A percentile compares a stretch with the other conserved stretches of the same genome.
phyloP scores from a whole-genome alignment of 805 yeast genomes.

The Candida broadrunensis region DNA sequence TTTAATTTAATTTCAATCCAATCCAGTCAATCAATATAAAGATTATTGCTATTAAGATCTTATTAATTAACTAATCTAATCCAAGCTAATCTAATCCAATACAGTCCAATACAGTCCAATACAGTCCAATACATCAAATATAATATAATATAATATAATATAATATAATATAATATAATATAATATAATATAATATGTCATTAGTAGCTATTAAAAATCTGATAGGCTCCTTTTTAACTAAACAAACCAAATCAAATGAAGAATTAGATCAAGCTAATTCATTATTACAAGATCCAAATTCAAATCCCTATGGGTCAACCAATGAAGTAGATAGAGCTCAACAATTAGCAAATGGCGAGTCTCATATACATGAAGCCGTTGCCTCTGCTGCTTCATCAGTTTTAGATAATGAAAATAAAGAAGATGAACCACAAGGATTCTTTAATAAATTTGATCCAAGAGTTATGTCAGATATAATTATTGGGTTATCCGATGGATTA shows the following conservation, averaged over 20 bases:
- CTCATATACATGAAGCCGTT: slow-evolving; percentile 28
- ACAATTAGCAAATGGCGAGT: slow-evolving; percentile 34
- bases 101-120: no score
- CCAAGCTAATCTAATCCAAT: no score
- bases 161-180: no score
- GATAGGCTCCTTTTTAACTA: slow-evolving; percentile 22
- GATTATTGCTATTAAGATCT: no score
- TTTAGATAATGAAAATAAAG: slow-evolving; percentile 15
- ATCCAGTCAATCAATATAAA: no score
- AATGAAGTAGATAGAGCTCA: slow-evolving; percentile 30
- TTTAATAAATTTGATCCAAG: slow-evolving; percentile 76
- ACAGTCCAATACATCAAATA: no score
- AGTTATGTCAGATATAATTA: slow-evolving; percentile 88
- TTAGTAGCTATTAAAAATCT: slow-evolving; percentile 36
- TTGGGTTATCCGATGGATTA: slow-evolving; percentile 92
- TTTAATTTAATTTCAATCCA: no score
- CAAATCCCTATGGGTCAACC: slow-evolving; percentile 37
- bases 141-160: no score
- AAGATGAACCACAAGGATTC: slow-evolving; percentile 31
- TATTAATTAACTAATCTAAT: no score
- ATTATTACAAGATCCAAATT: slow-evolving; percentile 29
- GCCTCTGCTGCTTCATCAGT: slow-evolving; percentile 9
- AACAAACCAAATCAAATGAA: slow-evolving; percentile 21
- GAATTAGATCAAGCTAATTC: slow-evolving; percentile 29
- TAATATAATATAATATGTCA: no score